A percentile compares a stretch with the other conserved stretches of the same genome.
Evolutionary conservation across 495 filamentous ascomycete species (phyloP).

Genomic region (Penicillium simplicissimum): DNA sequence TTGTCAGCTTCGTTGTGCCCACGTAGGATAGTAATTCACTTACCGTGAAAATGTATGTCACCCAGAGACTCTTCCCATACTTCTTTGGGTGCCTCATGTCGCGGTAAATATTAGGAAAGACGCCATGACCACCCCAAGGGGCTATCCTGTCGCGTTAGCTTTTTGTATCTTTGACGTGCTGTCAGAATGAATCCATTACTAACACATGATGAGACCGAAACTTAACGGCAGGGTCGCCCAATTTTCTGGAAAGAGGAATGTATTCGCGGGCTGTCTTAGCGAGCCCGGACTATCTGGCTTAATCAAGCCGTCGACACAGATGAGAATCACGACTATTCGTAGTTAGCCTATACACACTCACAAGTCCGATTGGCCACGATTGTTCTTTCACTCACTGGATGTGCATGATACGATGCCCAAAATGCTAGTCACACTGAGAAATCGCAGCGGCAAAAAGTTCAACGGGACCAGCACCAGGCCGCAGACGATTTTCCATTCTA

Average conservation of each 20-base stretch:
- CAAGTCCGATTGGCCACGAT: not conserved
- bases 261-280: constrained; percentile 76
- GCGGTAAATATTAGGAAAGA: constrained; percentile 96
- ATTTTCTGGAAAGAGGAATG: constrained; percentile 71
- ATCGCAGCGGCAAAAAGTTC: constrained; percentile 79
- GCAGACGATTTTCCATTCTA: constrained; percentile 86
- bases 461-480: constrained; percentile 79
- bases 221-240: constrained; percentile 91
- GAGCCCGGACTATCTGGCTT: constrained; percentile 82
- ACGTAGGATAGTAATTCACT: not conserved
- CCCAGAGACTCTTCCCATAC: constrained; percentile 72
- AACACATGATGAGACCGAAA: constrained; percentile 91
- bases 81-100: constrained; percentile 96
- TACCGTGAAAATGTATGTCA: constrained; percentile 90
- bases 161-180: not conserved
- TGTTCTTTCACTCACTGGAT: constrained; percentile 61
- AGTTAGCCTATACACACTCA: constrained; percentile 9
- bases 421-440: constrained; percentile 87
- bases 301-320: constrained; percentile 81
- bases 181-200: constrained; percentile 16
- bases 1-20: constrained; percentile 15
- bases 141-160: constrained; percentile 38
- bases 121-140: constrained; percentile 92
- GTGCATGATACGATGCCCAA: constrained; percentile 87
- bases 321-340: constrained; percentile 68